Base-by-base conservation (phyloP, 192 early-diverging fungal genomes). In the Podochytrium sp. region DNA sequence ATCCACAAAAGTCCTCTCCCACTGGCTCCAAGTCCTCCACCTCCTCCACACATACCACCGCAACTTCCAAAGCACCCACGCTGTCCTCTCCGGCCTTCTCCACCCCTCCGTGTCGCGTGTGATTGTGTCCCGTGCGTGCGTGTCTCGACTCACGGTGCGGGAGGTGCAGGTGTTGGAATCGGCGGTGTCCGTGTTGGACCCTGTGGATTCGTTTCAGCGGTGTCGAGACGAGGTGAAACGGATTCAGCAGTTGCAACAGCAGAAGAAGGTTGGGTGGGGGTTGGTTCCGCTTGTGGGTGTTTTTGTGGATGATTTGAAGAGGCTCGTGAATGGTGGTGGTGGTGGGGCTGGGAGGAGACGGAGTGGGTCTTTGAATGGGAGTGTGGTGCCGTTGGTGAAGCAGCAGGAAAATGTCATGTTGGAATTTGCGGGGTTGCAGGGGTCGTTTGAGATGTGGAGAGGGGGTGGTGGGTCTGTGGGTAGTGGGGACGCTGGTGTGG, bases 21-120 rank as follows among this genome's bases (percentile, higher is more conserved):
- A 59, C 25, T 71, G 69, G 69, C 14, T 71, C 38, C 69, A 71
- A 59, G 43, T 33, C n/a, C 40, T 71, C 1, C 34, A 33, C 29
- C 12, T 30, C n/a, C 40, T 71, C 12, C 55, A 59, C 27, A n/a
- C n/a, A n/a, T 39, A 5, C 25, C 38, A 60, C 20, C 52, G 38
- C 18, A 71, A 71, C 56, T 71, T 41, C 69, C 69, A 71, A 30
- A 25, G 34, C 23, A 4, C 60, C 6, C 56, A 71, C n/a, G 69
- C 69, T 4, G 40, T 71, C 34, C 12, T 38, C 16, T 25, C n/a
- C 20, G 69, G 43, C 23, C 30, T 71, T 10, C 18, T 34, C 25
- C 69, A 71, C 34, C 55, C 57, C 16, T 29, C 56, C n/a, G 40
- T 71, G 3, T n/a, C 27, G n/a, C 52, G 56, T 18, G 6, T 71